These are phyloP conservation scores for Mycena pura DNA, from an alignment of 768 basidiomycete genomes.

Conservation along the genomic window DNA sequence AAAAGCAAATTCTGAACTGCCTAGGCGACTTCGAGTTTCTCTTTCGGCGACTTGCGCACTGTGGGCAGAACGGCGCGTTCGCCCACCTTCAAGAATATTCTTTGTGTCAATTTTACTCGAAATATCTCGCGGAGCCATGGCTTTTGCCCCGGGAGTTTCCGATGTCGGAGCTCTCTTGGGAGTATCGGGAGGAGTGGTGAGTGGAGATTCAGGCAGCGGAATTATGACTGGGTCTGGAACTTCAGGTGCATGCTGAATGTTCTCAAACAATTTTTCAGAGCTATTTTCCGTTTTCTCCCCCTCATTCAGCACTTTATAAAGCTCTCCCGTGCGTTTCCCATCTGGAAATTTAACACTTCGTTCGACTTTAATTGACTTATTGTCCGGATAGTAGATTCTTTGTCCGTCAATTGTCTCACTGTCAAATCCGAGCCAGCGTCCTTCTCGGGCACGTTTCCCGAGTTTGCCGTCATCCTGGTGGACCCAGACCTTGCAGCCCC, in stretches of 20 bases:
- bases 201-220: conserved; percentile 9
- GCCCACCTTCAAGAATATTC: conserved; percentile 12
- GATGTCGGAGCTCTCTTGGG: not conserved
- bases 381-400: conserved; percentile 38
- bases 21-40: not conserved
- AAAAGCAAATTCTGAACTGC: conserved; percentile 9
- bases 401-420: conserved; percentile 36
- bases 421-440: conserved; percentile 31
- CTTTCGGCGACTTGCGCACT: not conserved
- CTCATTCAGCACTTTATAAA: conserved; percentile 20
- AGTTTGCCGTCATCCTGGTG: conserved; percentile 35
- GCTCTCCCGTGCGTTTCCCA: not conserved
- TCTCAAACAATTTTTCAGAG: not conserved
- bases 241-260: conserved; percentile 15
- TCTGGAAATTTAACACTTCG: conserved; percentile 35
- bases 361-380: conserved; percentile 34
- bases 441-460: conserved; percentile 28
- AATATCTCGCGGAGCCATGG: conserved; percentile 15
- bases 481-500: conserved; percentile 32
- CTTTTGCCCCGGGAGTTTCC: not conserved
- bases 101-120: conserved; percentile 4
- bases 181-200: conserved; percentile 13
- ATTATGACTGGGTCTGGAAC: not conserved
- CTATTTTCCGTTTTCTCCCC: conserved; percentile 13
- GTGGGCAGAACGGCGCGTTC: conserved; percentile 4